A percentile compares a stretch with the other conserved stretches of the same genome.
Conservation (phyloP, 2,329 filamentous ascomycete species). For the Thelonectria rubi region DNA sequence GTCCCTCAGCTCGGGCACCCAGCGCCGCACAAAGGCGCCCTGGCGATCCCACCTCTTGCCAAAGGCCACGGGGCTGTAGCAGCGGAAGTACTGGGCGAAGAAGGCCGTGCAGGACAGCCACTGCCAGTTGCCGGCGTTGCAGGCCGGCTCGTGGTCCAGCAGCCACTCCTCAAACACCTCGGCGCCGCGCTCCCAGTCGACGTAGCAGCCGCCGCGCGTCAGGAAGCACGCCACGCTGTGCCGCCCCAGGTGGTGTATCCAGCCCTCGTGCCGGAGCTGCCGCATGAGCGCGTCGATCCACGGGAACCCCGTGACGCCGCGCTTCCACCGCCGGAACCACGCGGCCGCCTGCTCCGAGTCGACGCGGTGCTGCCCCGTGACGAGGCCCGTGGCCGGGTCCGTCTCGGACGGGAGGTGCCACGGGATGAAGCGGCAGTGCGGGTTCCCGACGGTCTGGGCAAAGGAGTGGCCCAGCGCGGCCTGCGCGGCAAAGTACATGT, state of each 20-base stretch:
- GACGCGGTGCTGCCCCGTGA: constrained; percentile 69
- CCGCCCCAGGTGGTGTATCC: constrained; percentile 82
- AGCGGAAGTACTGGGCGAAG: constrained; percentile 75
- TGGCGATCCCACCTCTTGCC: constrained; percentile 79
- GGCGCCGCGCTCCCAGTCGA: constrained; percentile 81
- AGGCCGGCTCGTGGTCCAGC: constrained; percentile 78
- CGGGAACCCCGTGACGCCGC: constrained; percentile 77
- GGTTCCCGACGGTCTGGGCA: constrained; percentile 71
- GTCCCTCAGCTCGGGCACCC: constrained; percentile 71
- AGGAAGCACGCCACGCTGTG: constrained; percentile 84
- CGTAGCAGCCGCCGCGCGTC: constrained; percentile 80
- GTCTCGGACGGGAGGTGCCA: constrained; percentile 77
- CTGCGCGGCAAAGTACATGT: constrained; percentile 86
- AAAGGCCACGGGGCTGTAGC: constrained; percentile 76
- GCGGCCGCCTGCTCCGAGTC: constrained; percentile 69
- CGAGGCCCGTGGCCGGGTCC: constrained; percentile 53
- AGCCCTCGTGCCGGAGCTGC: constrained; percentile 75
- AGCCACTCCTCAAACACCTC: constrained; percentile 82
- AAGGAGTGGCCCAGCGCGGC: constrained; percentile 72
- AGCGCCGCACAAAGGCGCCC: constrained; percentile 70
- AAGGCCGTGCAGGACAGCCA: constrained; percentile 82
- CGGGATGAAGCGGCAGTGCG: constrained; percentile 76
- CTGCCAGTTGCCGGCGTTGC: constrained; percentile 81
- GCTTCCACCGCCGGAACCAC: constrained; percentile 75
- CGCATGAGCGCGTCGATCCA: constrained; percentile 86